Evolutionary conservation across 1,139 yeast species (phyloP).

Genomic region (Yamadazyma membranifaciens): DNA sequence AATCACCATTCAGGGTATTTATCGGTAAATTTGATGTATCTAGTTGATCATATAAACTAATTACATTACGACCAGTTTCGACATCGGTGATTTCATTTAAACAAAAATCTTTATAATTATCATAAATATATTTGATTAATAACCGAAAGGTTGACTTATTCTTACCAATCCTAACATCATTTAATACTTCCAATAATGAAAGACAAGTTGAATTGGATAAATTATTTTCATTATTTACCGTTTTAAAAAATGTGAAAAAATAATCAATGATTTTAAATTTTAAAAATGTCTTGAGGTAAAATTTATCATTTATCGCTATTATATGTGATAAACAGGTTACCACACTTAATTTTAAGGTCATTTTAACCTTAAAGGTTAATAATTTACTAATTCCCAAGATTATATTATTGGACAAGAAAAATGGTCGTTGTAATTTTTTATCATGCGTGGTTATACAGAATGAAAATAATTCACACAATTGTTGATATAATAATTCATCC

Average conservation of each 20-base stretch:
- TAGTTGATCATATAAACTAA: slow-evolving; percentile 13
- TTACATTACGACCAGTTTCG: slow-evolving; percentile 31
- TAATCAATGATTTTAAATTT: slow-evolving; percentile 52
- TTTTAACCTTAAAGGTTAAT: slow-evolving; percentile 36
- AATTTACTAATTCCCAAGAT: slow-evolving; percentile 50
- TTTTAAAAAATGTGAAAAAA: slow-evolving; percentile 50
- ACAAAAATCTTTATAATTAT: slow-evolving; percentile 40
- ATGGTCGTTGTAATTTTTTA: slow-evolving; percentile 52
- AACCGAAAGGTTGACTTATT: slow-evolving; percentile 41
- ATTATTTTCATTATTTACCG: slow-evolving; percentile 54
- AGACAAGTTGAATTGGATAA: slow-evolving; percentile 75
- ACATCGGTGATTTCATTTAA: slow-evolving; percentile 26
- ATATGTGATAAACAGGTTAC: slow-evolving; percentile 63
- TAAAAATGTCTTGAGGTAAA: slow-evolving; percentile 56
- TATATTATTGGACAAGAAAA: slow-evolving; percentile 56
- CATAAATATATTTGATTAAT: slow-evolving; percentile 50
- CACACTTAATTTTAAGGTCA: slow-evolving; percentile 63
- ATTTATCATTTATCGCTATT: slow-evolving; percentile 58
- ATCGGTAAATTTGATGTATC: slow-evolving; percentile 6
- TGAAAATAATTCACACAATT: slow-evolving; percentile 65
- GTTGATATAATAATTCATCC: slow-evolving; percentile 53
- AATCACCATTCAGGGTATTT: slow-evolving; percentile 7
- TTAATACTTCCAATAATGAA: slow-evolving; percentile 61
- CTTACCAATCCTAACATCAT: slow-evolving; percentile 23
- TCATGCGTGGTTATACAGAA: slow-evolving; percentile 69